Conservation (phyloP, 148 eudicot genomes). For the Spergularia marina region DNA sequence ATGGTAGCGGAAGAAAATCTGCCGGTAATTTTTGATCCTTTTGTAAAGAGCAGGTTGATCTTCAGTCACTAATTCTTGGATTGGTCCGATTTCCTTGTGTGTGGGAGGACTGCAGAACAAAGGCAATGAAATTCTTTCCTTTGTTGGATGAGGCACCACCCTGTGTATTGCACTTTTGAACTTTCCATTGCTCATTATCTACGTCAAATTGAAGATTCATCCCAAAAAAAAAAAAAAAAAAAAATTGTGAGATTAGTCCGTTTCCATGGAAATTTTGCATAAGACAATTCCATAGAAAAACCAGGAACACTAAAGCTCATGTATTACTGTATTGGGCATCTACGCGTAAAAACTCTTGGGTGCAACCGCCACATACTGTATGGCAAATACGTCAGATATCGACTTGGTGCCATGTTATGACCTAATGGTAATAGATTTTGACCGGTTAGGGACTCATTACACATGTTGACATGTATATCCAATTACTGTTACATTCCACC, state of each 20-base stretch:
- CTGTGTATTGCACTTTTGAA: not conserved
- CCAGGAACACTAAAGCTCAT: no score
- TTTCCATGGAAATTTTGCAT: no score
- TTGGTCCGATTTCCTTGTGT: constrained; percentile 18
- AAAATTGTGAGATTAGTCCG: not conserved
- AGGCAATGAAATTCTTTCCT: constrained; percentile 1
- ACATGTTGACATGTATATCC: no score
- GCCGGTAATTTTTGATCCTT: constrained; percentile 6
- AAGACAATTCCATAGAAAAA: no score
- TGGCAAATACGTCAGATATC: no score
- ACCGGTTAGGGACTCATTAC: no score
- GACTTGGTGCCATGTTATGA: no score
- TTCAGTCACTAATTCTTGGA: constrained; percentile 8
- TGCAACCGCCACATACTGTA: no score
- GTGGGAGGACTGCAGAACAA: constrained; percentile 10
- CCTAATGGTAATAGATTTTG: no score
- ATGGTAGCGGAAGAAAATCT: constrained; percentile 21
- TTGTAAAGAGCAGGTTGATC: constrained; percentile 10
- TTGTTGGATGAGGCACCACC: not conserved
- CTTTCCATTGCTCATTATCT: constrained; percentile 4
- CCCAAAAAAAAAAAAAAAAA: not conserved
- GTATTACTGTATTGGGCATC: no score
- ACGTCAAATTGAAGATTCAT: not conserved
- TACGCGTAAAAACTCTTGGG: no score
- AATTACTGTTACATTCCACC: no score